Conservation (phyloP, 768 basidiomycete species). For the Agaricus subrufescens region DNA sequence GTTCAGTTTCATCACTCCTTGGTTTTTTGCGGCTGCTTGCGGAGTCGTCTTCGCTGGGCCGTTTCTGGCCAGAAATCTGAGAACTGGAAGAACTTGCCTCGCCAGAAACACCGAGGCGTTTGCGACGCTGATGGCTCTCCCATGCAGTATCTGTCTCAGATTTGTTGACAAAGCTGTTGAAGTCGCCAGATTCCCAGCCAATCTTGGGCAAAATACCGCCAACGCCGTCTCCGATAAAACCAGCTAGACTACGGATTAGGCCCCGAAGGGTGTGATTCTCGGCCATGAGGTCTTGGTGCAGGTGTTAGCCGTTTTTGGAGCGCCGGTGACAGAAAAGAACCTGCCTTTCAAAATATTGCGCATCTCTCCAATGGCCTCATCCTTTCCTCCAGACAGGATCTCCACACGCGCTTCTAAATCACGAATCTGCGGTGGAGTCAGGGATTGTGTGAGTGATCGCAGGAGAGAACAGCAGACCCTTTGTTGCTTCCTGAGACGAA, state of each 20-base stretch:
- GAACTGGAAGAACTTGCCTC: conserved; percentile 15
- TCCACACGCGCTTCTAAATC: conserved; percentile 96
- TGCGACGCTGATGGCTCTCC: conserved; percentile 81
- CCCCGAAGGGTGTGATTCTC: conserved; percentile 85
- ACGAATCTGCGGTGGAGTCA: conserved; percentile 57
- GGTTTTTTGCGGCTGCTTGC: conserved; percentile 46
- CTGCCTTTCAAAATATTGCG: conserved; percentile 75
- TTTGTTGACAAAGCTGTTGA: conserved; percentile 77
- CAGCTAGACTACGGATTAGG: conserved; percentile 68
- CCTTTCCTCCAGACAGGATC: conserved; percentile 87
- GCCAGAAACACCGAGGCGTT: conserved; percentile 30
- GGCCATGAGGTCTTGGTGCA: conserved; percentile 66
- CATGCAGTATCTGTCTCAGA: conserved; percentile 92
- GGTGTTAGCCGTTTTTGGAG: conserved; percentile 6
- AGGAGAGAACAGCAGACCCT: conserved; percentile 38
- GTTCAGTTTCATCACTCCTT: conserved; percentile 36
- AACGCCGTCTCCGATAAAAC: conserved; percentile 84
- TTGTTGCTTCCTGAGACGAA: conserved; percentile 88
- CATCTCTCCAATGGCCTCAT: conserved; percentile 83
- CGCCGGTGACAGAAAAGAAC: conserved; percentile 12
- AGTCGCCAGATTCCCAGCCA: conserved; percentile 74
- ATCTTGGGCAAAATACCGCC: conserved; percentile 74
- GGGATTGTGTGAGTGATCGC: neutral
- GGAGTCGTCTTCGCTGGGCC: conserved; percentile 47
- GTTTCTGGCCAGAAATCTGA: conserved; percentile 36